Evolutionary conservation across 73 alveolate genomes (phyloP), one percentile per base, ranked within the genome.

Genomic region (Paramecium biaurelia): DNA sequence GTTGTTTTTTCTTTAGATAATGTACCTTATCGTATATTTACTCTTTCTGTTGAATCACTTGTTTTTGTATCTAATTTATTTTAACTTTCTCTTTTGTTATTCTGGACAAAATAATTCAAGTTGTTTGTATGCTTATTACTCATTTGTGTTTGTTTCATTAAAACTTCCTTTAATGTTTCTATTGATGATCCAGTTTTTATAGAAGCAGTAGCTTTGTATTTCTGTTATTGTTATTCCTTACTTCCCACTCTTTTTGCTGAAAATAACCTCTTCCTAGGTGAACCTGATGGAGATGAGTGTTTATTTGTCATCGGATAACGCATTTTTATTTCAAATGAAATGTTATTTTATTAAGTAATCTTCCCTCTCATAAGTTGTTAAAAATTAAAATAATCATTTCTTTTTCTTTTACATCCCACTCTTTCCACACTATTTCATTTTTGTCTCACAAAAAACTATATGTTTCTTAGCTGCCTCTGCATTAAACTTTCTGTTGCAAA

Each of bases 401-500:
- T 70, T 63, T 18, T 45, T 53, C 56, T 26, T 72, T 89, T 21
- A 30, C 63, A 34, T 8, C 92, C 32, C 59, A 72, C 89, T 90
- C 88, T 67, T 85, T 85, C 26, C 85, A 67, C 58, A 56, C 85
- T 92, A 93, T 57, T 94, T 94, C 8, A 92, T 72, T 57, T 92
- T 92, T 32, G 86, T 86, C 23, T 89, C 97, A 59, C 97, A 94
- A 42, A 76, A 70, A 2, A 94, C 94, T 11, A 94, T 94, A 76
- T 94, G 97, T 38, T 93, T 92, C 86, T 92, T 63, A 7, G 95
- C 97, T 4, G 97, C 93, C 18, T 53, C 76, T 6, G 85, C 89
- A 58, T 86, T 94, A 76, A 94, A 94, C 86, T 72, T 92, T 47
- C 97, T 94, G 21, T 93, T 93, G 35, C 97, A 94, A 35, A 59